A percentile compares a stretch with the other conserved stretches of the same genome.
These are phyloP conservation scores for Karstenula rhodostoma DNA, from an alignment of 2,329 filamentous ascomycete genomes.

Conservation along the genomic window DNA sequence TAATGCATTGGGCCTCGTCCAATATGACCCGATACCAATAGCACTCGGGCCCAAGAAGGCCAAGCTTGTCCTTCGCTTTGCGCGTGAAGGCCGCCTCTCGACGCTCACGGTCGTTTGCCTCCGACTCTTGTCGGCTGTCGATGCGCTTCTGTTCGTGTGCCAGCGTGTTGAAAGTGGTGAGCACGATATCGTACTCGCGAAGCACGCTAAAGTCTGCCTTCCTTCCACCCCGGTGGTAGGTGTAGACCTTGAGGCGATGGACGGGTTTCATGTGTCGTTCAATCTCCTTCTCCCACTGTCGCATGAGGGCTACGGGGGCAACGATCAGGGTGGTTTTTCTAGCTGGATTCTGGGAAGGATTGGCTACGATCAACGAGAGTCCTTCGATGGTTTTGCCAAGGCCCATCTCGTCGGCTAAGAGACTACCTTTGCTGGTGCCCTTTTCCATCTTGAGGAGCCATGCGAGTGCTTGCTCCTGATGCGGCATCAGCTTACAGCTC, in stretches of 20 bases:
- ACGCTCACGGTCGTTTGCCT: slow-evolving; percentile 54
- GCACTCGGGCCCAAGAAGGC: slow-evolving; percentile 66
- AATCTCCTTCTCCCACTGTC: slow-evolving; percentile 87
- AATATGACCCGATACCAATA: slow-evolving; percentile 70
- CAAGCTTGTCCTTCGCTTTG: slow-evolving; percentile 32
- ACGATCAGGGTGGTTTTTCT: slow-evolving; percentile 82
- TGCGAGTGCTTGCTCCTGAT: slow-evolving; percentile 79
- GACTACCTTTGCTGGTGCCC: slow-evolving; percentile 75
- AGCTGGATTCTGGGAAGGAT: slow-evolving; percentile 66
- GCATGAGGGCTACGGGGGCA: slow-evolving; percentile 79
- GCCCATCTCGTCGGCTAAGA: slow-evolving; percentile 72
- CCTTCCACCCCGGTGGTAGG: slow-evolving; percentile 71
- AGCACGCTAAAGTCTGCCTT: slow-evolving; percentile 66
- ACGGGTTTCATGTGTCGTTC: slow-evolving; percentile 68
- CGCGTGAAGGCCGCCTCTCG: slow-evolving; percentile 34
- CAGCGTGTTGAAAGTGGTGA: slow-evolving; percentile 81
- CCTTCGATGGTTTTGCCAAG: slow-evolving; percentile 86
- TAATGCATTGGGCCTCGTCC: slow-evolving; percentile 83
- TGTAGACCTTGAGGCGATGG: slow-evolving; percentile 69
- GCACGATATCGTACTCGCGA: slow-evolving; percentile 73
- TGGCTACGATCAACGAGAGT: slow-evolving; percentile 76
- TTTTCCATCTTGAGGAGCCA: slow-evolving; percentile 81
- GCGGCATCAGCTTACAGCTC: slow-evolving; percentile 74
- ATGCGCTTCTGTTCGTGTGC: slow-evolving; percentile 71
- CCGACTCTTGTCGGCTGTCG: slow-evolving; percentile 57